phyloP scores from a whole-genome alignment of 2,329 filamentous ascomycete genomes.

The Aureobasidium lini region DNA sequence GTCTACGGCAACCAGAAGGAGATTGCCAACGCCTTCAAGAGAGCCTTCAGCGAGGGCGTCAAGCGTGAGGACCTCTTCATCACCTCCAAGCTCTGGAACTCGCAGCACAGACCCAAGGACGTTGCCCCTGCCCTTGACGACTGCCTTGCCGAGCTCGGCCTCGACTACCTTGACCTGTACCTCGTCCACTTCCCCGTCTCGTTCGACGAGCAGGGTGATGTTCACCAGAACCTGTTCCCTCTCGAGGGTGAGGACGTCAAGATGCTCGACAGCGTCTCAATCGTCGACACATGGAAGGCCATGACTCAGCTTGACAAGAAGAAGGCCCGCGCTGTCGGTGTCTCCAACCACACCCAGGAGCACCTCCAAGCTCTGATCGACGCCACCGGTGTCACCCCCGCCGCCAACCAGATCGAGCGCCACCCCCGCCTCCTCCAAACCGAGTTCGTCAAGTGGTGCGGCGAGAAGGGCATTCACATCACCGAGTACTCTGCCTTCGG shows the following conservation, averaged over 20 bases:
- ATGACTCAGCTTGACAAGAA: slow-evolving; percentile 45
- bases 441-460: slow-evolving; percentile 65
- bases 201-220: slow-evolving; percentile 8
- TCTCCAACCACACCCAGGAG: slow-evolving; percentile 77
- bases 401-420: slow-evolving; percentile 76
- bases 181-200: slow-evolving; percentile 51
- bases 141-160: slow-evolving; percentile 53
- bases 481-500: slow-evolving; percentile 70
- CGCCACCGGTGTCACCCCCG: slow-evolving; percentile 56
- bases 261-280: slow-evolving; percentile 69
- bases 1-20: slow-evolving; percentile 74
- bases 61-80: slow-evolving; percentile 63
- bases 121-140: slow-evolving; percentile 54
- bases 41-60: slow-evolving; percentile 59
- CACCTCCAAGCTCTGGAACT: slow-evolving; percentile 78
- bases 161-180: slow-evolving; percentile 62
- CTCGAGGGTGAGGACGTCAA: slow-evolving; percentile 54
- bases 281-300: slow-evolving; percentile 65
- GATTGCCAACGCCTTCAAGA: slow-evolving; percentile 64
- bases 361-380: slow-evolving; percentile 68
- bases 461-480: slow-evolving; percentile 64
- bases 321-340: slow-evolving; percentile 46
- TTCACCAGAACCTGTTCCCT: slow-evolving; percentile 47
- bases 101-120: slow-evolving; percentile 56
- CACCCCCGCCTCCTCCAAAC: slow-evolving; percentile 49